A percentile compares a stretch with the other conserved stretches of the same genome.
Conservation (phyloP, 2,329 filamentous ascomycete species). For the Arthrobotrys musiformis region DNA sequence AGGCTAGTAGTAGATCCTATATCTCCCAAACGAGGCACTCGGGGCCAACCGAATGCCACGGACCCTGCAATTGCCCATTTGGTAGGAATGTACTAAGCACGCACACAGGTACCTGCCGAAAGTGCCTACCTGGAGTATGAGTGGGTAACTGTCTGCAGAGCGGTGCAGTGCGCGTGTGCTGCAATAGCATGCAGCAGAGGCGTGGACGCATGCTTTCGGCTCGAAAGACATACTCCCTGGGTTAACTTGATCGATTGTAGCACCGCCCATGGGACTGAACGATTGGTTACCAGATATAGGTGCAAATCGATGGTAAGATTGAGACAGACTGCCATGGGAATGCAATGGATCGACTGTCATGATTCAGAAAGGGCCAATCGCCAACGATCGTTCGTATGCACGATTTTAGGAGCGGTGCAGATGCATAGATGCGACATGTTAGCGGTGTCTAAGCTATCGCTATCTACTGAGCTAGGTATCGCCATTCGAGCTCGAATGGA, state of each 20-base stretch:
- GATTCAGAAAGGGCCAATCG: background rate
- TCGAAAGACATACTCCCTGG: background rate
- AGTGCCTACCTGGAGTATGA: too few species aligned
- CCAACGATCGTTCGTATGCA: background rate
- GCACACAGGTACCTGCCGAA: too few species aligned
- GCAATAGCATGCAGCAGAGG: background rate
- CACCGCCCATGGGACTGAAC: background rate
- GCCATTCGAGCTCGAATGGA: background rate
- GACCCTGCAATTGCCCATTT: background rate
- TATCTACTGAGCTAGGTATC: too few species aligned
- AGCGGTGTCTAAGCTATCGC: background rate
- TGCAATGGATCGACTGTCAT: background rate
- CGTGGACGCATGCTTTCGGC: background rate
- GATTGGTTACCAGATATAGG: background rate
- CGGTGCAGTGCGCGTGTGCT: background rate
- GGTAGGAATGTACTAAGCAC: background rate
- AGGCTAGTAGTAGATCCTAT: too few species aligned
- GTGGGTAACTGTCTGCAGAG: too few species aligned
- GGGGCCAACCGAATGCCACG: background rate
- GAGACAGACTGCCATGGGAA: background rate
- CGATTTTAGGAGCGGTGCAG: too few species aligned
- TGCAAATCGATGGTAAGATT: too few species aligned
- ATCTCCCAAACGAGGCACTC: too few species aligned
- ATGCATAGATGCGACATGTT: background rate
- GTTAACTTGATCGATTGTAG: background rate